Base-by-base conservation (phyloP, 2,329 filamentous ascomycete species). In the Colletotrichum musae region DNA sequence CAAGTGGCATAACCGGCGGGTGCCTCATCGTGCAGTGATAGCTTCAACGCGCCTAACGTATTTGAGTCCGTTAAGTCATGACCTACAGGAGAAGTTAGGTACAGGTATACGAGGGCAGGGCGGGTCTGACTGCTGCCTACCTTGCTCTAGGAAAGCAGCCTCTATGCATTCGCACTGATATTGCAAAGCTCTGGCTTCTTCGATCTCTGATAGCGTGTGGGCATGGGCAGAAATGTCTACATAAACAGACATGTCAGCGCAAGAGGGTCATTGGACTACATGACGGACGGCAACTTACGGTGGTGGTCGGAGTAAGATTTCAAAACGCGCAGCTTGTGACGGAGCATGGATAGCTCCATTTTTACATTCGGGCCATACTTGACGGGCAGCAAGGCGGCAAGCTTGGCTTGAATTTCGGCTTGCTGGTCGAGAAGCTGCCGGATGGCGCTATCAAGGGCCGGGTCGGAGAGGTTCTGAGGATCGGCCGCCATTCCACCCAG, bases 101-200 rank as follows among this genome's bases (percentile, higher is more conserved):
- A 36, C 32, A 36, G 10, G 32, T 9, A 10, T 36, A 36, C 32
- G 32, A 36, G 10, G 32, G 10, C 32, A 36, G 3, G 7, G 32
- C 32, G 32, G 32, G 7, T 36, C 32, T 36, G 32, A 36, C 9
- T 36, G 32, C 47, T 58, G 74, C 81, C 54, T 80, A 86, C 84
- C 84, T 77, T 83, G 78, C 18, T 85, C 82, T 70, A 87, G 75
- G 73, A 86, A 86, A 64, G 83, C 83, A 59, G 80, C 81, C 74
- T 89, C 86, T 63, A 89, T 84, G 75, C 86, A 88, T 77, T 89
- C 87, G 77, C 87, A 89, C 72, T 84, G 85, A 73, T 89, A 87
- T 75, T 89, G 87, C 61, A 89, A 78, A 45, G 83, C 81, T 64
- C 87, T 82, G 28, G 87, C 87, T 76, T 89, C 88, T 76, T 89